Evolutionary conservation across 2,329 filamentous ascomycete genomes (phyloP).

Genomic region (Orbilia brochopaga): DNA sequence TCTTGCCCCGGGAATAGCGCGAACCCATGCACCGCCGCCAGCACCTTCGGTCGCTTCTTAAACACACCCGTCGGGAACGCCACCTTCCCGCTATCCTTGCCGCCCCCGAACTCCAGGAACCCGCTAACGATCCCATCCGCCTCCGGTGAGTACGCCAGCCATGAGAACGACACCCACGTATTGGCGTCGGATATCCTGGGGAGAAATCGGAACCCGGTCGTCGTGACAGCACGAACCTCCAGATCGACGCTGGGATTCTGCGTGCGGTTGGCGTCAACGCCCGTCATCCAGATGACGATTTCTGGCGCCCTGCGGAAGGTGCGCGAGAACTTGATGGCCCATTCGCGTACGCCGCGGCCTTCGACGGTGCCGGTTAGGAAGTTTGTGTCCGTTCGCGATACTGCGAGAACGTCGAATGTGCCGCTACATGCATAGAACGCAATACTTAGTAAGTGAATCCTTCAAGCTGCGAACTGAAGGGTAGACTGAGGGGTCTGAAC

Average conservation of each 20-base stretch:
- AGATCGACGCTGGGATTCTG: conserved; percentile 27
- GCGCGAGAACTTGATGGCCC: conserved; percentile 42
- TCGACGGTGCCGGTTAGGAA: conserved; percentile 36
- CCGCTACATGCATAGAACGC: conserved; percentile 16
- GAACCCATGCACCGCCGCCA: conserved; percentile 40
- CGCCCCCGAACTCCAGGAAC: conserved; percentile 37
- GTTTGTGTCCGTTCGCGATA: conserved; percentile 30
- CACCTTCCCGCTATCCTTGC: conserved; percentile 33
- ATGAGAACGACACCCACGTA: conserved; percentile 46
- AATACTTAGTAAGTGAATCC: not conserved
- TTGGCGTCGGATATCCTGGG: conserved; percentile 35
- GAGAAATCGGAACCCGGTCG: conserved; percentile 38
- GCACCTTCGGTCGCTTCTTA: conserved; percentile 36
- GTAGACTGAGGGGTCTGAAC: not conserved
- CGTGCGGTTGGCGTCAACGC: conserved; percentile 28
- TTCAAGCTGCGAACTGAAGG: not conserved
- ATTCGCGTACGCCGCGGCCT: conserved; percentile 42
- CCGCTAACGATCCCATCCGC: conserved; percentile 32
- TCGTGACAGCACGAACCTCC: conserved; percentile 39
- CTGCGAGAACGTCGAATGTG: conserved; percentile 38
- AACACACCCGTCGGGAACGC: conserved; percentile 37
- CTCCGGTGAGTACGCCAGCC: conserved; percentile 37
- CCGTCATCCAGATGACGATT: conserved; percentile 45
- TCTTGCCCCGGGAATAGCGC: conserved; percentile 12
- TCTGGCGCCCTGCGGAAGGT: conserved; percentile 25